phyloP scores from a whole-genome alignment of 2,329 filamentous ascomycete genomes.

The Talaromyces verruculosus region DNA sequence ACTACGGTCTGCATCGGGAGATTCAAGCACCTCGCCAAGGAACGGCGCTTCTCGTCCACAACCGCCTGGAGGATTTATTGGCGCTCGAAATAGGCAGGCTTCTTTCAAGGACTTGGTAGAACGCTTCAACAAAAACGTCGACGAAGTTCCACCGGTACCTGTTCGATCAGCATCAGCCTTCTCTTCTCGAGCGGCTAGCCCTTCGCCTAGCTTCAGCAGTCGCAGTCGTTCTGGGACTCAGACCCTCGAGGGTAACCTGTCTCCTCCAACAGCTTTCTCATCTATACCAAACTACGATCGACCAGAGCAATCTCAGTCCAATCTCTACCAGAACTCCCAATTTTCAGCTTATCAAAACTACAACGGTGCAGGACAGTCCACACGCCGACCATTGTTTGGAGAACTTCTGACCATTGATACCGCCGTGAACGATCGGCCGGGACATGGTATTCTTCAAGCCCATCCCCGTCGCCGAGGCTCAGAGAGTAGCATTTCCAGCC shows the following conservation, averaged over 20 bases:
- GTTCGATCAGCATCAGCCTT: conserved; percentile 33
- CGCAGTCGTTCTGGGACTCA: conserved; percentile 28
- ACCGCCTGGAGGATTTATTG: conserved; percentile 21
- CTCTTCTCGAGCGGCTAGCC: conserved; percentile 41
- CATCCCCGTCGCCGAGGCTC: conserved; percentile 63
- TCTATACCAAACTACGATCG: conserved; percentile 9
- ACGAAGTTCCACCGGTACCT: conserved; percentile 47
- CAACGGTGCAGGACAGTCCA: not conserved
- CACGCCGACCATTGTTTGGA: conserved; percentile 66
- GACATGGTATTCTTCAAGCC: conserved; percentile 58
- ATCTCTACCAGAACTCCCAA: conserved; percentile 3
- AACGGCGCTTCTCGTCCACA: conserved; percentile 25
- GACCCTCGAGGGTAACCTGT: conserved; percentile 21
- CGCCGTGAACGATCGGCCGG: conserved; percentile 48
- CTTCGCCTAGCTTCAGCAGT: conserved; percentile 30
- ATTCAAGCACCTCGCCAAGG: conserved; percentile 27
- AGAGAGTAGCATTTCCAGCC: conserved; percentile 65
- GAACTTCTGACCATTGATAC: conserved; percentile 66
- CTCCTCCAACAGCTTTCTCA: conserved; percentile 27
- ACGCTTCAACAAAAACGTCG: conserved; percentile 68
- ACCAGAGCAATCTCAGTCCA: not conserved
- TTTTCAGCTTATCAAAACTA: not conserved
- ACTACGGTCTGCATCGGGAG: conserved; percentile 37
- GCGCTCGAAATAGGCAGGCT: conserved; percentile 51
- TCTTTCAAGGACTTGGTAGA: conserved; percentile 80